Percentiles rank a stretch among this genome's conserved stretches.
These are phyloP conservation scores for Mucor circinelloides DNA, from an alignment of 371 early-diverging fungal species.

Conservation along the genomic window DNA sequence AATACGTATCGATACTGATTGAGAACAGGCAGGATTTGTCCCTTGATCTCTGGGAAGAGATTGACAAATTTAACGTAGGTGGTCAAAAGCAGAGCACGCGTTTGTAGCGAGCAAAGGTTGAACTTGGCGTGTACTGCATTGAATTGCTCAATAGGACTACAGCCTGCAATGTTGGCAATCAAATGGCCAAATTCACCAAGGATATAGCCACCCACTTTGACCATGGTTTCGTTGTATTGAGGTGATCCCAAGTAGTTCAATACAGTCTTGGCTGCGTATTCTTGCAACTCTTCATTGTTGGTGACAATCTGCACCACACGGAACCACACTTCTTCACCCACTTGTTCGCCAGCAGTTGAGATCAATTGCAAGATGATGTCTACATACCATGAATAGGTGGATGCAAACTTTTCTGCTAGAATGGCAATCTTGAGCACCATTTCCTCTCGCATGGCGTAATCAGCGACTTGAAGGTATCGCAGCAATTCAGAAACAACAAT, in stretches of 20 bases:
- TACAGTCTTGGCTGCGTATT: conserved; percentile 89
- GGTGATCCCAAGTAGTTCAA: conserved; percentile 80
- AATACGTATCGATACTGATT: conserved; percentile 84
- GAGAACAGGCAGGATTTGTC: conserved; percentile 81
- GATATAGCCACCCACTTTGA: conserved; percentile 94
- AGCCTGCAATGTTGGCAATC: conserved; percentile 84
- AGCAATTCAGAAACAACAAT: conserved; percentile 90
- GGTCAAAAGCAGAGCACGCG: conserved; percentile 85
- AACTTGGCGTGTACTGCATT: conserved; percentile 91
- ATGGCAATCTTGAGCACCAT: conserved; percentile 98
- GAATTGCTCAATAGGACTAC: conserved; percentile 91
- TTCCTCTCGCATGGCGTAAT: conserved; percentile 91
- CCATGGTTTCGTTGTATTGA: conserved; percentile 90
- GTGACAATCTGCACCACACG: conserved; percentile 95
- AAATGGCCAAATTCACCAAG: conserved; percentile 97
- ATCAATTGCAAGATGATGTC: conserved; percentile 95
- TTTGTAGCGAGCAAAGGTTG: conserved; percentile 74
- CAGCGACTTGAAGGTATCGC: conserved; percentile 84
- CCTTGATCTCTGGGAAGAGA: conserved; percentile 95
- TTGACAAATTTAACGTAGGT: conserved; percentile 94
- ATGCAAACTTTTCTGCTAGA: conserved; percentile 95
- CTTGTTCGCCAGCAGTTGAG: conserved; percentile 93
- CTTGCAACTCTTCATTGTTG: conserved; percentile 91
- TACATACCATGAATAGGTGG: conserved; percentile 97
- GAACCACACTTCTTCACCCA: conserved; percentile 97